These are phyloP conservation scores for Schoenoplectus triqueter DNA, from an alignment of 202 grass and related monocot species.

Conservation along the genomic window DNA sequence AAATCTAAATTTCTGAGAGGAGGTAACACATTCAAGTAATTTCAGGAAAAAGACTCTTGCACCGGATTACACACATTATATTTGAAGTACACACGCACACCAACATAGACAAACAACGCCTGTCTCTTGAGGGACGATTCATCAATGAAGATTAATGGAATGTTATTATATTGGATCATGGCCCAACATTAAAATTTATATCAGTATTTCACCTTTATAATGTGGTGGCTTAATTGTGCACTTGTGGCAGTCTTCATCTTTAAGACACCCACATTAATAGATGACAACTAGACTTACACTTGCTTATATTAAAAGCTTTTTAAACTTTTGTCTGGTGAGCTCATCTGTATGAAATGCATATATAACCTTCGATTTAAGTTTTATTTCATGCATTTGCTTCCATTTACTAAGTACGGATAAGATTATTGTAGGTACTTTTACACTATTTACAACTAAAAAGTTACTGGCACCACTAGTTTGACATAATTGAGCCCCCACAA, in stretches of 20 bases:
- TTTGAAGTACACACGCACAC: neutral
- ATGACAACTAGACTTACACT: slow-evolving; percentile 40
- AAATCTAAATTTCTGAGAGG: neutral
- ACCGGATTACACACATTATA: neutral
- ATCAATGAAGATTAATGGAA: slow-evolving; percentile 28
- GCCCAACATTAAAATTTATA: slow-evolving; percentile 5
- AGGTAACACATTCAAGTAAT: neutral
- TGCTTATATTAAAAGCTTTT: slow-evolving; percentile 38
- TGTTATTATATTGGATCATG: slow-evolving; percentile 25
- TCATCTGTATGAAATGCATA: slow-evolving; percentile 29
- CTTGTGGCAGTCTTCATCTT: slow-evolving; percentile 35
- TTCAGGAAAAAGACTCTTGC: neutral
- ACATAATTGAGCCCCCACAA: neutral
- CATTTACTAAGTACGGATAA: neutral
- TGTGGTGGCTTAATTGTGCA: slow-evolving; percentile 28
- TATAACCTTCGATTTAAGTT: neutral
- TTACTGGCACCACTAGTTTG: slow-evolving; percentile 6
- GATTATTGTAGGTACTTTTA: neutral
- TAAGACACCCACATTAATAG: slow-evolving; percentile 33
- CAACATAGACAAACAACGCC: slow-evolving; percentile 10
- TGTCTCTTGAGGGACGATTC: slow-evolving; percentile 14
- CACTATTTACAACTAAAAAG: neutral
- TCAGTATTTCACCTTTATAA: slow-evolving; percentile 31
- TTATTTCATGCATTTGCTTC: slow-evolving; percentile 14
- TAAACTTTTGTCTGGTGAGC: slow-evolving; percentile 19